Base-by-base conservation (phyloP, 169 alveolate species). In the Plasmodium adleri region DNA sequence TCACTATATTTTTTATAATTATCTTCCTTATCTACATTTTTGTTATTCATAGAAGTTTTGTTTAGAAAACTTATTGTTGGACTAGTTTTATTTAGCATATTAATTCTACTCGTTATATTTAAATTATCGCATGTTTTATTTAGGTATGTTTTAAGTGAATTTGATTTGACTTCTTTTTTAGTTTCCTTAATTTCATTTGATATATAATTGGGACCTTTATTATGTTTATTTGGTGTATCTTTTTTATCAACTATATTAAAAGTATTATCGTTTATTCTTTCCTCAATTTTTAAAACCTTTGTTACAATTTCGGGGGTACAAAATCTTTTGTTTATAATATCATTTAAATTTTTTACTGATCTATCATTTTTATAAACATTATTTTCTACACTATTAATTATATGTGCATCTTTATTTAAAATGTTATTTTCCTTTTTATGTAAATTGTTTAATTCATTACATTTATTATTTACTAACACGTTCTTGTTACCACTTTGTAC, bases 41-140 rank as follows among this genome's bases (percentile, higher is more conserved):
- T 20, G 26, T 50, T 50, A 5, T n/a, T 50, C 66, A 49, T 50
- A 71, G 12, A 71, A 2, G 80, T 50, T 20, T 50, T 71, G 43
- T 71, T 71, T 24, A 71, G 52, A 71, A 71, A 71, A 26, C 28
- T 24, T 49, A 71, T 71, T 49, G 66, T 15, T 20, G 66, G 39
- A 26, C 28, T 71, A 4, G 66, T 49, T 71, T 20, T 71, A 71
- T 20, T 71, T 3, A 45, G 24, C 6, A 49, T 49, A 71, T 50
- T 52, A 5, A 49, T 50, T 50, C 52, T 71, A 9, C 22, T 52
- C 13, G 64, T 49, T 71, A 71, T 22, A 24, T 71, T 47, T 49
- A 71, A 49, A 6, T 52, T n/a, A 20, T 71, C 67, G 17, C 80
- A 71, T 49, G 64, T 15, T 71, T 50, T 71, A 49, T 17, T 71